Evolutionary conservation across 202 grass and related monocot genomes (phyloP).

Genomic region (Musa balbisiana): DNA sequence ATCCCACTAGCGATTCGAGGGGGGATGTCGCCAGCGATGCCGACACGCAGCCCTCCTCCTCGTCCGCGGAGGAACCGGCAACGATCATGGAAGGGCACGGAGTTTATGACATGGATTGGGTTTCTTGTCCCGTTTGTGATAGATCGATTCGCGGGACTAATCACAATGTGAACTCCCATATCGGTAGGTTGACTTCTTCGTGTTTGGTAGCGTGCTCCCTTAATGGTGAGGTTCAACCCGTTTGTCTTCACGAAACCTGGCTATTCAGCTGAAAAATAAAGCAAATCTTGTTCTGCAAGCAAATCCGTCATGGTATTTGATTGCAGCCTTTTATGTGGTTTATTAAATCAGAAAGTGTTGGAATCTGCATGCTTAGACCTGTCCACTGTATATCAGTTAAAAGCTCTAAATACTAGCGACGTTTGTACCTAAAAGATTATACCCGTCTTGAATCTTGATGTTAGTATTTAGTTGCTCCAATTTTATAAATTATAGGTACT

Average conservation of each 20-base stretch:
- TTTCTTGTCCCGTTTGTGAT: slow-evolving; percentile 45
- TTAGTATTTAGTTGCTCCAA: too few relatives aligned
- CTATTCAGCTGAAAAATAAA: neutral
- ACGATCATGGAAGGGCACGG: neutral
- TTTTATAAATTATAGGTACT: too few relatives aligned
- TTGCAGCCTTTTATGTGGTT: too few relatives aligned
- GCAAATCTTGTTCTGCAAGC: too few relatives aligned
- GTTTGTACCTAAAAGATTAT: too few relatives aligned
- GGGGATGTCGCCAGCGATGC: neutral
- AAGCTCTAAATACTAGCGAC: too few relatives aligned
- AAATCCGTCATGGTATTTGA: too few relatives aligned
- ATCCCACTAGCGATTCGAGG: neutral
- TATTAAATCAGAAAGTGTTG: too few relatives aligned
- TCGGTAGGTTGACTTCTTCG: slow-evolving; percentile 35
- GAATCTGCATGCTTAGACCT: too few relatives aligned
- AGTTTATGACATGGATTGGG: slow-evolving; percentile 29
- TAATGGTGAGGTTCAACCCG: neutral
- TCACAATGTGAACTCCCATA: slow-evolving; percentile 60
- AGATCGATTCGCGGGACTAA: slow-evolving; percentile 52
- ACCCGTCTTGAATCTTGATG: too few relatives aligned
- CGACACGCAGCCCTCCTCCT: neutral
- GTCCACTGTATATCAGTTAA: too few relatives aligned
- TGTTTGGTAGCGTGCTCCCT: neutral
- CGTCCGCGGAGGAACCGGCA: neutral
- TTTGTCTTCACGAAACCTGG: too few relatives aligned